Base-by-base conservation (phyloP, 768 basidiomycete species). In the Termitomyces sp. region DNA sequence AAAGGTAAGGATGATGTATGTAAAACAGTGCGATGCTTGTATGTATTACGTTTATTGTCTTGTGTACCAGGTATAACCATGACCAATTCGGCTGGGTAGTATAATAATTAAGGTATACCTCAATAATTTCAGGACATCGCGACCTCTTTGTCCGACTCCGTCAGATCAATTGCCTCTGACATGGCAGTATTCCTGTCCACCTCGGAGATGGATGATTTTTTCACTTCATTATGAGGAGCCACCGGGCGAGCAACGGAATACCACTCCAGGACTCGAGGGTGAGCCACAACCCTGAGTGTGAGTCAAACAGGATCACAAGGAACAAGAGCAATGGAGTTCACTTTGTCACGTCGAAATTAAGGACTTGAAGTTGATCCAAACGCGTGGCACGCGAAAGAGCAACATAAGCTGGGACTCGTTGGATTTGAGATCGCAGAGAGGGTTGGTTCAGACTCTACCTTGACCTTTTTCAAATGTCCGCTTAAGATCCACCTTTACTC, bases 381-480 rank as follows among this genome's bases (percentile, higher is more conserved):
- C 71, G 79, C 1, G 84, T 89, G 14, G 88, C 89, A 14, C 89
- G 82, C 13, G 88, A 90, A 43, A 89, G 78, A 2, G 85, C 86
- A 24, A 89, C 87, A 64, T 87, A 88, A 3, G 84, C 86, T 87
- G 13, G n/a, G 45, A 44, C 16, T 16, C 8, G 22, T 48, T 35
- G 44, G n/a, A 18, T 18, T 35, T 13, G 26, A 33, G 20, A 48
- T 28, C 20, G 20, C 16, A 38, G 46, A 14, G 8, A 33, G 28
- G 1, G 1, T 30, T 32, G 3, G 18, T 49, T 33, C 10, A 38
- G 24, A 24, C 52, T 67, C 52, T 50, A 85, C 88, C 87, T 83
- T 91, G 85, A 5, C 88, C 88, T 57, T 82, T 86, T 68, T 90
- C 94, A 71, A 96, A 96, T 1, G 83, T 87, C 43, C 80, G 78